Evolutionary conservation across 2,329 filamentous ascomycete genomes (phyloP), one percentile per base, ranked within the genome.

Genomic region (Xylariaceae sp.): DNA sequence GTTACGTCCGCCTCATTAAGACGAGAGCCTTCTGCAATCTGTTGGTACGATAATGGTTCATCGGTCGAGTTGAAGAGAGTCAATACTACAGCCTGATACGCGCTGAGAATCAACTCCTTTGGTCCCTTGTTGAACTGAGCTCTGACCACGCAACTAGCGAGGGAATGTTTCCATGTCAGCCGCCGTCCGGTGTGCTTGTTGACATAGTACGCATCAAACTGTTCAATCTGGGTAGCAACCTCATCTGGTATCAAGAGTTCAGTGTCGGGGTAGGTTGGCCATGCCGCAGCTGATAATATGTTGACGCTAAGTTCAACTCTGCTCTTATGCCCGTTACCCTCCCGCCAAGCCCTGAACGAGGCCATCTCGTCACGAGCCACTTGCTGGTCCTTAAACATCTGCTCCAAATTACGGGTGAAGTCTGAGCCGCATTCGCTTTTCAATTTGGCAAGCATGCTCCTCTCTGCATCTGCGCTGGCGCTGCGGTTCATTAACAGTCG

Each of bases 331-430:
- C 76, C 76, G 2, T 66, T 73, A 57, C 81, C 81, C 55, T 81
- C 80, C 13, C 82, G 80, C 75, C 74, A 92, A 73, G 74, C 82
- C 73, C 88, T 94, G 77, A 96, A 99, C 0, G 88, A 85, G n/a
- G 82, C 76, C 88, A 97, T 96, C 72, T 97, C 93, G 68, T 97
- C 94, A 62, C 89, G 88, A 10, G 90, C 90, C 17, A 97, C 82
- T 71, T 97, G 92, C 74, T 97, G 91, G 70, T 99, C 94, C 74
- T 96, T 96, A 79, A 99, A 99, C 94, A 99, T 99, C 63, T 93
- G 90, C 75, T 99, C 95, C 0, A 99, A 80, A 69, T 99, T 99
- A 71, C 96, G 92, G 0, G 94, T 99, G 72, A 99, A 97, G 67
- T 85, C 89, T 11, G 90, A 88, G 45, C 94, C 94, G 71, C 94